Conservation (phyloP, 1,284 basidiomycete genomes). For the Neotropicomus parvogracilis region DNA sequence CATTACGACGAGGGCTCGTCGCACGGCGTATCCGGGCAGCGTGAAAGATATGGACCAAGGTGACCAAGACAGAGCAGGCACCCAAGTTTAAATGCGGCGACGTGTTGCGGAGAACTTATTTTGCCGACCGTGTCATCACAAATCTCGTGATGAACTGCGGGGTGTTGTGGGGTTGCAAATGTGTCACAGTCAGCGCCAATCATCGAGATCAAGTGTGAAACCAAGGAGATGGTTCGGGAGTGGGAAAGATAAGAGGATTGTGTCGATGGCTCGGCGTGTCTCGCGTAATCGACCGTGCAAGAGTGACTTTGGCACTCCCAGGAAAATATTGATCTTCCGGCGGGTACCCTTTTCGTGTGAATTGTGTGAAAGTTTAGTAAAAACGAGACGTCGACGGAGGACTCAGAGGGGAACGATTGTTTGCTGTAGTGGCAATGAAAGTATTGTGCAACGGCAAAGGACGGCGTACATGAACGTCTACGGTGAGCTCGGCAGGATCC, state of each 20-base stretch:
- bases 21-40: conserved; percentile 19
- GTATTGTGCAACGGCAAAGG: neutral
- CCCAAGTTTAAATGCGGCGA: conserved; percentile 33
- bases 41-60: conserved; percentile 20
- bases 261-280: conserved; percentile 1
- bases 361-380: neutral
- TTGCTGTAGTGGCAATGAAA: neutral
- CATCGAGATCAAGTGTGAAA: neutral
- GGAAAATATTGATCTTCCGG: neutral
- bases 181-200: neutral
- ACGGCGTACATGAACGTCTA: conserved; percentile 25
- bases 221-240: neutral
- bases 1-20: conserved; percentile 15
- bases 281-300: neutral
- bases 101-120: conserved; percentile 36
- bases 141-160: no score
- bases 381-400: neutral
- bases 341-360: neutral
- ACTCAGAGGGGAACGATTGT: neutral
- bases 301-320: neutral
- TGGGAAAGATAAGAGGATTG: neutral
- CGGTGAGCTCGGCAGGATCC: conserved; percentile 36
- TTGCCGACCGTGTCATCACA: no score
- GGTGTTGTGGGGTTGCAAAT: neutral
- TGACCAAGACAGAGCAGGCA: conserved; percentile 36